Conservation (phyloP, 768 basidiomycete genomes). For the Mycena leptocephala region DNA sequence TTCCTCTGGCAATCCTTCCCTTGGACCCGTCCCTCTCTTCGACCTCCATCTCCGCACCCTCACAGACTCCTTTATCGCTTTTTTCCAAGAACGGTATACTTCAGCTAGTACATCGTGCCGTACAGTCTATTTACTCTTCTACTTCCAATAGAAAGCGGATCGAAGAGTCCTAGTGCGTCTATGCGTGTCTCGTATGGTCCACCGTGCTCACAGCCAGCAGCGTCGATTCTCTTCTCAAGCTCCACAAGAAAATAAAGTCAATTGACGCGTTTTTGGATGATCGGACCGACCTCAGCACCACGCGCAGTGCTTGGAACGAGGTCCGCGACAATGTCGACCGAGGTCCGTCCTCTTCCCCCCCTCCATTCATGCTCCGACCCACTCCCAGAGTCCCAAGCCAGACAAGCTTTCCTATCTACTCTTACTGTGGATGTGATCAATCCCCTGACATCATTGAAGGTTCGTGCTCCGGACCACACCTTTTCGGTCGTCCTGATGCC, state of each 20-base stretch:
- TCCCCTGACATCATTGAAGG: constrained; percentile 80
- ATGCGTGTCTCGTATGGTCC: not conserved
- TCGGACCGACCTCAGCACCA: constrained; percentile 73
- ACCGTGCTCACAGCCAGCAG: constrained; percentile 53
- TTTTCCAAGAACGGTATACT: constrained; percentile 88
- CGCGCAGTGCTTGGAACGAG: constrained; percentile 87
- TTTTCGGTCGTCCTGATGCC: constrained; percentile 3
- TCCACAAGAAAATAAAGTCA: constrained; percentile 81
- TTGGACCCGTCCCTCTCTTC: constrained; percentile 79
- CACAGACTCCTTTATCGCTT: constrained; percentile 84
- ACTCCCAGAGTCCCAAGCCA: constrained; percentile 81
- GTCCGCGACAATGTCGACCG: constrained; percentile 89
- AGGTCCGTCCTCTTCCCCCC: constrained; percentile 60
- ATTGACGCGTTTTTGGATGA: constrained; percentile 84
- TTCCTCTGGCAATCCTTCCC: constrained; percentile 53
- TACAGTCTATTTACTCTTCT: constrained; percentile 37
- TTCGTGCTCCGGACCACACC: constrained; percentile 41
- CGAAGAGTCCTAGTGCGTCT: constrained; percentile 87
- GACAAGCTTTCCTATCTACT: constrained; percentile 84
- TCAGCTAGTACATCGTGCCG: constrained; percentile 31
- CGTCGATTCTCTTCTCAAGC: constrained; percentile 79
- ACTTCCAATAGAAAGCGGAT: constrained; percentile 75
- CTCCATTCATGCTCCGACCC: constrained; percentile 24
- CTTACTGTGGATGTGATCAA: constrained; percentile 82
- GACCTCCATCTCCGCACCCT: constrained; percentile 80